These are phyloP conservation scores for Yamadazyma nakazawae DNA, from an alignment of 805 yeast species.

Conservation along the genomic window DNA sequence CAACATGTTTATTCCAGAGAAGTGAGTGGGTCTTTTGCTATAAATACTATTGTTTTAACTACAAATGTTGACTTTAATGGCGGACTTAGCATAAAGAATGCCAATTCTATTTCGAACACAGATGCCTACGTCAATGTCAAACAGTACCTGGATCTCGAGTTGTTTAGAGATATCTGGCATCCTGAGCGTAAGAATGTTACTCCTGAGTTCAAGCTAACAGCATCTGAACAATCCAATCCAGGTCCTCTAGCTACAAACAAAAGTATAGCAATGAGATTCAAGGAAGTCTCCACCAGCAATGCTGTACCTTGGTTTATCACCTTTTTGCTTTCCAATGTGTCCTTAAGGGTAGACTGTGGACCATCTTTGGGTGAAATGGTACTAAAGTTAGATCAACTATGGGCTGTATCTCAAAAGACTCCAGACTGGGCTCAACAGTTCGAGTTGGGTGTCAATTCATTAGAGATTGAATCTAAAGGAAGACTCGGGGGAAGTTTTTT, in stretches of 20 bases:
- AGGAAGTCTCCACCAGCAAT: constrained; percentile 56
- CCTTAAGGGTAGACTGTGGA: constrained; percentile 71
- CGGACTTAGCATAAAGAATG: constrained; percentile 41
- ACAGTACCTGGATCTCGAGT: constrained; percentile 81
- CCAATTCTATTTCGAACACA: constrained; percentile 53
- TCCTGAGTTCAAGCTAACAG: background rate
- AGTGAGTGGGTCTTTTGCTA: constrained; percentile 65
- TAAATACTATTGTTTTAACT: constrained; percentile 45
- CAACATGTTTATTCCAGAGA: constrained; percentile 92
- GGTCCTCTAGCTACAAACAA: constrained; percentile 21
- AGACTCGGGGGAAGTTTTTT: constrained; percentile 72
- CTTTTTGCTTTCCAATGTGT: constrained; percentile 49
- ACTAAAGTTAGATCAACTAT: constrained; percentile 53
- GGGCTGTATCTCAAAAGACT: constrained; percentile 68
- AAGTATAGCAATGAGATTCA: constrained; percentile 46
- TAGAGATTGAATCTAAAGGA: constrained; percentile 61
- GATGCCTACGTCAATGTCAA: constrained; percentile 68
- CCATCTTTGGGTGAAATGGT: constrained; percentile 71
- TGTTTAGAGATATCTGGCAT: constrained; percentile 82
- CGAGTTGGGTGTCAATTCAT: constrained; percentile 52
- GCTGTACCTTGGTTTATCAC: constrained; percentile 76
- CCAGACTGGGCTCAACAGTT: constrained; percentile 70
- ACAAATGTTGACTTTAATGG: constrained; percentile 47
- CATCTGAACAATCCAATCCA: background rate
- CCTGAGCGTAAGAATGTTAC: constrained; percentile 27